Conservation (phyloP, 2,329 filamentous ascomycete species). For the Nemania sp. region DNA sequence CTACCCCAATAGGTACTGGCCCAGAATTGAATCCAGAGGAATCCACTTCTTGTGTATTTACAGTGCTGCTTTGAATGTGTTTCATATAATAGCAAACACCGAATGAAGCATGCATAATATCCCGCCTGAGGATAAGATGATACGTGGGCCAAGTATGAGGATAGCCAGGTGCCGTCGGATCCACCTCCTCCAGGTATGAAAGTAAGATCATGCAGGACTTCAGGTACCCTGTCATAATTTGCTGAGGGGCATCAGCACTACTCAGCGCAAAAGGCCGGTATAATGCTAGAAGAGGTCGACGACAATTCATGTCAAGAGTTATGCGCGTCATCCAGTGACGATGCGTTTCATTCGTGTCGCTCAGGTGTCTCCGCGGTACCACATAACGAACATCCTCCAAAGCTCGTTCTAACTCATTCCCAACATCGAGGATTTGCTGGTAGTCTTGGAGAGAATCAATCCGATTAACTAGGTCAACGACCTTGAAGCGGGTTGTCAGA, state of each 20-base stretch:
- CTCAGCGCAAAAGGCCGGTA: conserved; percentile 61
- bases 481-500: conserved; percentile 53
- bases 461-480: conserved; percentile 55
- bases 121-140: conserved; percentile 56
- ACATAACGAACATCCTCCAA: conserved; percentile 60
- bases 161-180: conserved; percentile 52
- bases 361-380: conserved; percentile 51
- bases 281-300: conserved; percentile 55
- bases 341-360: conserved; percentile 50
- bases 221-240: conserved; percentile 58
- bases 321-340: conserved; percentile 57
- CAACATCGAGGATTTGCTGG: conserved; percentile 57
- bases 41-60: conserved; percentile 22
- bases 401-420: conserved; percentile 56
- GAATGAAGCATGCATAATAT: conserved; percentile 60
- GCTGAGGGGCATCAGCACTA: conserved; percentile 53
- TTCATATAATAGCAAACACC: conserved; percentile 61
- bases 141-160: conserved; percentile 57
- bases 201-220: conserved; percentile 61
- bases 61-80: conserved; percentile 32
- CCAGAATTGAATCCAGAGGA: conserved; percentile 24
- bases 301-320: conserved; percentile 59
- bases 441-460: conserved; percentile 59
- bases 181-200: conserved; percentile 59
- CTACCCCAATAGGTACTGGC: conserved; percentile 31